Evolutionary conservation across 805 yeast species (phyloP).

Genomic region (Zygotorulaspora chibaensis): DNA sequence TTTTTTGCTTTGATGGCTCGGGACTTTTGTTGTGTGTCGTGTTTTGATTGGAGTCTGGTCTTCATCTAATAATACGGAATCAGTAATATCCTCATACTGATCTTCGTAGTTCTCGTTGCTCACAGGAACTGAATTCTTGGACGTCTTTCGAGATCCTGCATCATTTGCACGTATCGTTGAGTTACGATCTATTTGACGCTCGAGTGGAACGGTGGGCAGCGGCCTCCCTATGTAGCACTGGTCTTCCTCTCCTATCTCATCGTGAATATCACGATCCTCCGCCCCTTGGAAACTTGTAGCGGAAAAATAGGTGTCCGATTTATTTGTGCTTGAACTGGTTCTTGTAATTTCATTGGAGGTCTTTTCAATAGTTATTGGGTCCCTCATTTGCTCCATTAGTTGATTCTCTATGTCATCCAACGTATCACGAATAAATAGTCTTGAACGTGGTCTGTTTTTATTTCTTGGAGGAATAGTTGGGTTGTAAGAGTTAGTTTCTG

Average conservation of each 20-base stretch:
- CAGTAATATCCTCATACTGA: constrained; percentile 20
- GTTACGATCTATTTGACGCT: constrained; percentile 10
- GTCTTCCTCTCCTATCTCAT: constrained; percentile 7
- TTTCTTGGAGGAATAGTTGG: constrained; percentile 35
- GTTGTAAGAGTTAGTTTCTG: constrained; percentile 21
- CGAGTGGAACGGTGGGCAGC: constrained; percentile 21
- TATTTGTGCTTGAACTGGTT: constrained; percentile 11
- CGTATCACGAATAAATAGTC: constrained; percentile 24
- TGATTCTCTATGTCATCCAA: constrained; percentile 21
- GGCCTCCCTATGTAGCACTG: constrained; percentile 23
- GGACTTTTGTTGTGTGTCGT: not conserved
- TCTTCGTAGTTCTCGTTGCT: constrained; percentile 13
- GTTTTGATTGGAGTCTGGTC: not conserved
- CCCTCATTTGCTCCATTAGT: constrained; percentile 18
- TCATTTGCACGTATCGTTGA: constrained; percentile 9
- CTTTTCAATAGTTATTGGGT: constrained; percentile 4
- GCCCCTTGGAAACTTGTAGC: constrained; percentile 18
- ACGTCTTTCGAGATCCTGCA: not conserved
- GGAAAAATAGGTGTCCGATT: constrained; percentile 27
- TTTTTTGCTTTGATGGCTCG: not conserved
- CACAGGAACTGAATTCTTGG: constrained; percentile 1
- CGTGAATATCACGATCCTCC: constrained; percentile 9
- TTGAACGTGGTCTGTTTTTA: constrained; percentile 32
- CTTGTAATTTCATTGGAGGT: constrained; percentile 7
- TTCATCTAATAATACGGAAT: constrained; percentile 7